These are phyloP conservation scores for Marvania coccoides DNA, from an alignment of 139 green algal genomes.

Conservation along the genomic window DNA sequence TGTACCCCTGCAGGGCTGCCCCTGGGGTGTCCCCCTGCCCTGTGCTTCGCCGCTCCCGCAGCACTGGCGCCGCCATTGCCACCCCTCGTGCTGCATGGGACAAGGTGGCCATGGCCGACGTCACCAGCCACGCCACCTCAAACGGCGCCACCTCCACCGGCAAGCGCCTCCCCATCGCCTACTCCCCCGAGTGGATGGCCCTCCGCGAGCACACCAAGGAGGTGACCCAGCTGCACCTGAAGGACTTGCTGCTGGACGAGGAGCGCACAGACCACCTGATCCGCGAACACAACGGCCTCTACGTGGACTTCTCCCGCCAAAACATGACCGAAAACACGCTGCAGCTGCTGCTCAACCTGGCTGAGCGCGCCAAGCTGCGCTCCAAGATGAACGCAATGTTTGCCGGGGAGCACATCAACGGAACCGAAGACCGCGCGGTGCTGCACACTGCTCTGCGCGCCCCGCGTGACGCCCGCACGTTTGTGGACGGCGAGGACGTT, in stretches of 20 bases:
- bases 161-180: constrained; percentile 40
- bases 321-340: constrained; percentile 54
- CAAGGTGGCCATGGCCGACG: neutral
- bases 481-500: constrained; percentile 54
- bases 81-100: neutral
- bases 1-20: neutral
- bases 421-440: constrained; percentile 90
- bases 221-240: constrained; percentile 82
- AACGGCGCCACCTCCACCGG: neutral
- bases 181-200: constrained; percentile 66
- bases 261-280: constrained; percentile 65
- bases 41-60: too few relatives aligned
- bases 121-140: neutral
- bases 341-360: constrained; percentile 69
- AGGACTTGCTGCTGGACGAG: constrained; percentile 78
- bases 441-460: constrained; percentile 92
- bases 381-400: constrained; percentile 98
- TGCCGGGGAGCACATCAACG: constrained; percentile 90
- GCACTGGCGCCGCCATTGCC: too few relatives aligned
- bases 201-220: constrained; percentile 72
- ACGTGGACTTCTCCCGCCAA: constrained; percentile 87
- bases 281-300: constrained; percentile 82
- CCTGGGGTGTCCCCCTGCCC: too few relatives aligned
- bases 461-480: constrained; percentile 49
- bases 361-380: constrained; percentile 62